phyloP scores from a whole-genome alignment of 345 rosid species.

The Citrus reticulata region DNA sequence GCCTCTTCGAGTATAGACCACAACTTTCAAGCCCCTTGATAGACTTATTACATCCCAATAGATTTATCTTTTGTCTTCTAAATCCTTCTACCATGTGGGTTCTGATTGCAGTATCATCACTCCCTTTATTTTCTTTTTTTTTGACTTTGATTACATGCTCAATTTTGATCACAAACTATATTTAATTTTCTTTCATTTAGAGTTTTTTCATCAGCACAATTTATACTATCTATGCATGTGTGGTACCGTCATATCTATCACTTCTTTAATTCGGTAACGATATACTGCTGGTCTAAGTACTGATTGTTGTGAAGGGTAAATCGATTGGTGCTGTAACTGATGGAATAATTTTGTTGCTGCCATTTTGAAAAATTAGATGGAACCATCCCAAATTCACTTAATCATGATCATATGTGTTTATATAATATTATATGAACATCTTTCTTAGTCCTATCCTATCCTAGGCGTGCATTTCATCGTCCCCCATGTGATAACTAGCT shows the following conservation, averaged over 20 bases:
- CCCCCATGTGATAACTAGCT: slow-evolving; percentile 30
- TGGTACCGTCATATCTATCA: too few relatives aligned
- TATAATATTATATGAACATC: neutral
- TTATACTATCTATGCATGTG: too few relatives aligned
- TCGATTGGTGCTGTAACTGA: neutral
- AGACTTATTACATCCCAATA: slow-evolving; percentile 13
- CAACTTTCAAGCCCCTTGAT: slow-evolving; percentile 18
- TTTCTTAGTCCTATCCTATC: neutral
- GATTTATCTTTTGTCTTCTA: slow-evolving; percentile 15
- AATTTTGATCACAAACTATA: too few relatives aligned
- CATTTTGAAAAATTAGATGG: neutral
- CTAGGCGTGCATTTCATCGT: slow-evolving; percentile 27
- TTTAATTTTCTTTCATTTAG: too few relatives aligned
- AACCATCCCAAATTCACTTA: neutral
- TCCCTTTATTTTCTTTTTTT: neutral
- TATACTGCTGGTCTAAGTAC: too few relatives aligned
- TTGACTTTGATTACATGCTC: neutral
- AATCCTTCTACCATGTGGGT: neutral
- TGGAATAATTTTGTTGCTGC: neutral
- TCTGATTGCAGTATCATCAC: neutral
- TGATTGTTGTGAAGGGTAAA: too few relatives aligned
- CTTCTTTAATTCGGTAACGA: too few relatives aligned
- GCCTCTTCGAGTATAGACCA: slow-evolving; percentile 21
- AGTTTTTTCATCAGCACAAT: too few relatives aligned
- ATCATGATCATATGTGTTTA: neutral